Evolutionary conservation across 352 stramenopile species (phyloP).

Genomic region (Phytophthora multivora): DNA sequence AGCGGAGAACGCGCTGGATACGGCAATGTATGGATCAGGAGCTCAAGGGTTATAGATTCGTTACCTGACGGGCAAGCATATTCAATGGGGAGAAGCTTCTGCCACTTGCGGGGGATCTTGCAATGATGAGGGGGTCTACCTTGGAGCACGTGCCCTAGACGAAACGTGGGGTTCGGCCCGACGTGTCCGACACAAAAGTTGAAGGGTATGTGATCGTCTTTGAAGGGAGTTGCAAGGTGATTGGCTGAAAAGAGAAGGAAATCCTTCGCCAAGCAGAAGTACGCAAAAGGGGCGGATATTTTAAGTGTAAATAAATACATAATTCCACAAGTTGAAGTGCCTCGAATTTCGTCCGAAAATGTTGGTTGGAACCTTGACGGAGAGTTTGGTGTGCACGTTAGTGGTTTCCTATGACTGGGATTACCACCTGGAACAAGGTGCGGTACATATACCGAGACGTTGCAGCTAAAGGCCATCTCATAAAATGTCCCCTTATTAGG

Average conservation of each 20-base stretch:
- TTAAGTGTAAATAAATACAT: not conserved
- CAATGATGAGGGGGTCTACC: slow-evolving; percentile 8
- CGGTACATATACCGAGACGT: too few relatives aligned
- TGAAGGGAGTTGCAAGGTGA: not conserved
- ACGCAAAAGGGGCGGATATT: not conserved
- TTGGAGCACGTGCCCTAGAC: not conserved
- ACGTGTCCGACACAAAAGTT: not conserved
- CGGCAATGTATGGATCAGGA: not conserved
- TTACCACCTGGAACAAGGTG: too few relatives aligned
- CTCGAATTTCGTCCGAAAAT: too few relatives aligned
- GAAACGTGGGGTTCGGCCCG: not conserved
- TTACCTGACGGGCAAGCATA: slow-evolving; percentile 48
- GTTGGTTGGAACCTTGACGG: too few relatives aligned
- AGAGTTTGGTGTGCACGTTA: too few relatives aligned
- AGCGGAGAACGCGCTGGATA: slow-evolving; percentile 1
- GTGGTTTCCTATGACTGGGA: too few relatives aligned
- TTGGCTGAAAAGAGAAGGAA: not conserved
- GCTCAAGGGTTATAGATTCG: not conserved
- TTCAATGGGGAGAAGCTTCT: not conserved
- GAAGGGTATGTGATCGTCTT: not conserved
- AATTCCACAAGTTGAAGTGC: not conserved
- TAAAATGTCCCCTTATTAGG: too few relatives aligned
- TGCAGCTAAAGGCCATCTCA: too few relatives aligned
- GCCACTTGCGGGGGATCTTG: slow-evolving; percentile 24
- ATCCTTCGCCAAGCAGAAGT: not conserved